These are phyloP conservation scores for Ganoderma lucidum DNA, from an alignment of 1,284 basidiomycete genomes.

Conservation along the genomic window DNA sequence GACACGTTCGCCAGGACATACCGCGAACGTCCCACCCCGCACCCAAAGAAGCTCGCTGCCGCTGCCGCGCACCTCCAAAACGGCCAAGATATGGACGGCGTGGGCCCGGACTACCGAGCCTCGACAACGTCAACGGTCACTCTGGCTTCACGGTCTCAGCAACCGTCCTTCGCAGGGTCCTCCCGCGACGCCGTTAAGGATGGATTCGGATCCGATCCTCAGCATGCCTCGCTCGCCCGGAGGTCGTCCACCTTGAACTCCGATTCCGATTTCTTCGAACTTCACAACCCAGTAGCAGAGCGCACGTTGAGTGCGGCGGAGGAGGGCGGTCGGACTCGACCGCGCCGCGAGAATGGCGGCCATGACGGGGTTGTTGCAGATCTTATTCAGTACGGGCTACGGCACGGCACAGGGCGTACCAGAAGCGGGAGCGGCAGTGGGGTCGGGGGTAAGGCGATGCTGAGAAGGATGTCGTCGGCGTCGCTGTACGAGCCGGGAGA, in stretches of 20 bases:
- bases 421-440: background rate
- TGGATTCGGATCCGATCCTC: background rate
- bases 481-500: constrained; percentile 21
- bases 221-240: constrained; percentile 12
- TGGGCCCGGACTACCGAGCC: background rate
- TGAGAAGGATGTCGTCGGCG: constrained; percentile 16
- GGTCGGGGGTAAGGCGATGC: constrained; percentile 13
- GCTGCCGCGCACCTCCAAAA: constrained; percentile 26
- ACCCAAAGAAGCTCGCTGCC: constrained; percentile 27
- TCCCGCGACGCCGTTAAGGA: background rate
- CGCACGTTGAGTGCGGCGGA: constrained; percentile 31
- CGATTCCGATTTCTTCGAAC: background rate
- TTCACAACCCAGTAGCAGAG: background rate
- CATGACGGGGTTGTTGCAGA: constrained; percentile 27
- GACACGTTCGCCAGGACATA: constrained; percentile 13
- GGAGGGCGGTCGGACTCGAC: constrained; percentile 14
- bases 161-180: background rate
- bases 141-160: background rate
- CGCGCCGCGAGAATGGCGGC: constrained; percentile 1
- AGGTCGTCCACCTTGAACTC: constrained; percentile 17
- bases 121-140: background rate
- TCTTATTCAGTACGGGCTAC: constrained; percentile 26
- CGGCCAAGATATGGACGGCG: constrained; percentile 4
- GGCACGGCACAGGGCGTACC: constrained; percentile 12
- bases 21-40: constrained; percentile 30